Conservation (phyloP, 169 alveolate species). For the Theileria equi region DNA sequence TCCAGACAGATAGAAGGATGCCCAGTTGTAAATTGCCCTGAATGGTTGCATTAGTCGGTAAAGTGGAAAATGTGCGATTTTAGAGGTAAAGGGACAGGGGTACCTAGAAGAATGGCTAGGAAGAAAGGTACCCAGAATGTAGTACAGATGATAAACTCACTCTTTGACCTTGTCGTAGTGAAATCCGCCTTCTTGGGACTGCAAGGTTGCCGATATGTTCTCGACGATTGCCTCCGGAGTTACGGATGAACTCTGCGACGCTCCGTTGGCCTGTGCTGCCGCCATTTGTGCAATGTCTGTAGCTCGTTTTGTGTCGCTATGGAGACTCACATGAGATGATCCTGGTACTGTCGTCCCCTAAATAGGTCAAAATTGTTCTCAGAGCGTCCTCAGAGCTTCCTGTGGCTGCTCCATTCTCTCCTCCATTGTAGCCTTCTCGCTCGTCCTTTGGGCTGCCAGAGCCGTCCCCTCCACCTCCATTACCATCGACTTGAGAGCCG, state of each 20-base stretch:
- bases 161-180: slow-evolving; percentile 39
- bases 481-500: too few species aligned
- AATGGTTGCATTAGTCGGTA: background rate
- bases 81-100: too few species aligned
- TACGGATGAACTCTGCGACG: background rate
- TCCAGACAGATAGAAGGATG: slow-evolving; percentile 26
- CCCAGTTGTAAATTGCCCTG: slow-evolving; percentile 59
- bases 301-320: background rate
- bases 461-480: too few species aligned
- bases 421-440: background rate
- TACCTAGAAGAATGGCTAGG: too few species aligned
- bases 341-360: slow-evolving; percentile 35
- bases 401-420: slow-evolving; percentile 1
- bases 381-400: background rate
- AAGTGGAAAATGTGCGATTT: too few species aligned
- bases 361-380: background rate
- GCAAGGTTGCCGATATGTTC: slow-evolving; percentile 1
- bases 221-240: slow-evolving; percentile 19
- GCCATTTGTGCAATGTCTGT: slow-evolving; percentile 55
- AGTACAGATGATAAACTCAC: slow-evolving; percentile 7
- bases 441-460: background rate
- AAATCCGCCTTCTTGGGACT: slow-evolving; percentile 24
- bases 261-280: background rate
- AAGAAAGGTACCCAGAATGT: background rate
- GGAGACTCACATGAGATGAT: slow-evolving; percentile 26